Percentiles rank a stretch among this genome's conserved stretches.
Evolutionary conservation across 1,139 yeast species (phyloP).

Genomic region (Sugiyamaella paludigena): DNA sequence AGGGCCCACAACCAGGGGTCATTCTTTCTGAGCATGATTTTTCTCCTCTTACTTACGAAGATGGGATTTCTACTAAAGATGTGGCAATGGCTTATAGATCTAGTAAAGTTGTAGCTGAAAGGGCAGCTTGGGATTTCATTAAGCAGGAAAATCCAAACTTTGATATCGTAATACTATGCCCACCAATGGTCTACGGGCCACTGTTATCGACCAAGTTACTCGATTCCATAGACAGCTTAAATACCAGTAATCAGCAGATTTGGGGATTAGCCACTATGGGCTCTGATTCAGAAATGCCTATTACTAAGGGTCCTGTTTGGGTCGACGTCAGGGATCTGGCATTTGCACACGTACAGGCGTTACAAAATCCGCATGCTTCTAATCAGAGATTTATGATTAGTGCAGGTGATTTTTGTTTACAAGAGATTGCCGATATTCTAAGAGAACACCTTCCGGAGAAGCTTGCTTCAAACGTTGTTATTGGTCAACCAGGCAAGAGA

Average conservation of each 20-base stretch:
- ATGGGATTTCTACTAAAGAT: constrained; percentile 24
- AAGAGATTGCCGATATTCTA: constrained; percentile 39
- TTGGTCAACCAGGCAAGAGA: background rate
- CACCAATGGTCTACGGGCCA: constrained; percentile 53
- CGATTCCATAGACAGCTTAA: constrained; percentile 36
- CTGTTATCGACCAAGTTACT: constrained; percentile 11
- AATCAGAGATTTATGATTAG: constrained; percentile 45
- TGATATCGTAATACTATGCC: constrained; percentile 44
- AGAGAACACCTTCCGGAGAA: constrained; percentile 39
- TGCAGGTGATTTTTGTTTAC: constrained; percentile 38
- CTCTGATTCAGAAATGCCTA: constrained; percentile 21
- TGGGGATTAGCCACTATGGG: constrained; percentile 15
- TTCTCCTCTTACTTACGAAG: constrained; percentile 46
- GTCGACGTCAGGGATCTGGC: constrained; percentile 58
- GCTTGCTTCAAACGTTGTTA: constrained; percentile 38
- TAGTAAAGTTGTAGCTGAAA: constrained; percentile 45
- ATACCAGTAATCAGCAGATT: constrained; percentile 26
- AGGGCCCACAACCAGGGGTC: constrained; percentile 34
- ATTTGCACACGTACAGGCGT: constrained; percentile 47
- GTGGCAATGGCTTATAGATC: constrained; percentile 35
- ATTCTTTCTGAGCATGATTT: constrained; percentile 43
- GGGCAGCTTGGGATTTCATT: constrained; percentile 45
- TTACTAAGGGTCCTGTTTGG: constrained; percentile 21
- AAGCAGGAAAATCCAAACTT: constrained; percentile 41
- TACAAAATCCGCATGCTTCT: constrained; percentile 37